phyloP scores from a whole-genome alignment of 768 basidiomycete species.

The Suillus variegatus region DNA sequence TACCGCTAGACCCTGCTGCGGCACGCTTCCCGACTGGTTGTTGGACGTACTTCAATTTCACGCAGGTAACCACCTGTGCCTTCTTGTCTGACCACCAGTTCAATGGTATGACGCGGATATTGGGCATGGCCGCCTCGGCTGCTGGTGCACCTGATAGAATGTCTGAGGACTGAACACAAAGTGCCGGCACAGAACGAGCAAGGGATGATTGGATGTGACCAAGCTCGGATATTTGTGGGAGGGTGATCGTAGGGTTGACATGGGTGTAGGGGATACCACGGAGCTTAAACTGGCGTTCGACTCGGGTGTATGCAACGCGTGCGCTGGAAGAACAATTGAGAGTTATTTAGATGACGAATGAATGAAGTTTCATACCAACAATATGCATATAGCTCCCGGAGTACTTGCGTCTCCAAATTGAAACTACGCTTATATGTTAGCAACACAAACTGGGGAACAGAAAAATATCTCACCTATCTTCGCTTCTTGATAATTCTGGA shows the following conservation, averaged over 20 bases:
- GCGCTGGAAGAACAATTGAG: slow-evolving; percentile 49
- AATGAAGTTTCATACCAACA: slow-evolving; percentile 62
- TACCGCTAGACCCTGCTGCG: slow-evolving; percentile 49
- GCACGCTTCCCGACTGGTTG: slow-evolving; percentile 76
- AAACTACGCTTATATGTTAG: slow-evolving; percentile 40
- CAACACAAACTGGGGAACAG: slow-evolving; percentile 5
- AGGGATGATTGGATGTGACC: slow-evolving; percentile 69
- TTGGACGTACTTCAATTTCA: slow-evolving; percentile 88
- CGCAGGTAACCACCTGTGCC: slow-evolving; percentile 83
- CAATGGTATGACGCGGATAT: slow-evolving; percentile 83
- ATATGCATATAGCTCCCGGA: slow-evolving; percentile 82
- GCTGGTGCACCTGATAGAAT: slow-evolving; percentile 84
- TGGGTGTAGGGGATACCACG: slow-evolving; percentile 78
- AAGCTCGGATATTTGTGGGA: slow-evolving; percentile 45
- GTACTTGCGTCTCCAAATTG: slow-evolving; percentile 67
- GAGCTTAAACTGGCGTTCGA: slow-evolving; percentile 85
- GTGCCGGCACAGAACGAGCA: slow-evolving; percentile 75
- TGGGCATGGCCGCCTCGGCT: slow-evolving; percentile 90
- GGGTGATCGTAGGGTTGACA: slow-evolving; percentile 57
- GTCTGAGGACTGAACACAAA: slow-evolving; percentile 81
- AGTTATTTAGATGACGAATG: neutral
- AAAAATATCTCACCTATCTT: slow-evolving; percentile 28
- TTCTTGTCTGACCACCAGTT: slow-evolving; percentile 90
- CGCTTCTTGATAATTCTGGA: slow-evolving; percentile 17
- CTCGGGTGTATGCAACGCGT: slow-evolving; percentile 85